These are phyloP conservation scores for Cryptococcus amylolentus DNA, from an alignment of 1,284 basidiomycete species.

Conservation along the genomic window DNA sequence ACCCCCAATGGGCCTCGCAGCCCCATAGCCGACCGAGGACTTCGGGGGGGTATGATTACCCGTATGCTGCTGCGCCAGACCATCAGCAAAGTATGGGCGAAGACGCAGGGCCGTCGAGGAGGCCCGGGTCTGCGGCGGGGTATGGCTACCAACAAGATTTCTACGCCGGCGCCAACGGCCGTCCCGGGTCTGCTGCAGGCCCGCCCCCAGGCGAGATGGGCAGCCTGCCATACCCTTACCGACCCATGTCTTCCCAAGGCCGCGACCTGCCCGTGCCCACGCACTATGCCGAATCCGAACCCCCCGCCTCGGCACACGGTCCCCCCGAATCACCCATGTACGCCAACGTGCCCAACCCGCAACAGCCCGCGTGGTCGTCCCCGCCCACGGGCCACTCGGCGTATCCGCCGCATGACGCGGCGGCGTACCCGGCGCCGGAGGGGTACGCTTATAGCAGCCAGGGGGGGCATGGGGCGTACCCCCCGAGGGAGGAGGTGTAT, in stretches of 20 bases:
- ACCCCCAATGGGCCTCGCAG: constrained; percentile 16
- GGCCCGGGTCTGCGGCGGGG: constrained; percentile 33
- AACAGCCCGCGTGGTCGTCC: constrained; percentile 29
- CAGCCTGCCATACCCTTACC: constrained; percentile 38
- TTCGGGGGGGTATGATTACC: neutral
- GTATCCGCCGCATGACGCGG: constrained; percentile 27
- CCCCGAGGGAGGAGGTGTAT: constrained; percentile 21
- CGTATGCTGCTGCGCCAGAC: neutral
- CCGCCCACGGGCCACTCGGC: constrained; percentile 29
- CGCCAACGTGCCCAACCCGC: constrained; percentile 12
- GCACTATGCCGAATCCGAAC: constrained; percentile 47
- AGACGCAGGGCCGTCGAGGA: constrained; percentile 36
- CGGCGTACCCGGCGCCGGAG: constrained; percentile 32
- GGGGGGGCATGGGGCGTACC: constrained; percentile 17
- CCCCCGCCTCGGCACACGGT: constrained; percentile 41
- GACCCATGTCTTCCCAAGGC: constrained; percentile 42
- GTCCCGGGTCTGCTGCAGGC: constrained; percentile 27
- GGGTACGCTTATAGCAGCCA: constrained; percentile 24
- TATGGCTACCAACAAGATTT: constrained; percentile 29
- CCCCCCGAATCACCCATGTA: constrained; percentile 46
- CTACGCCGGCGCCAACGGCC: constrained; percentile 24
- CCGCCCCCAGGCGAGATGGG: constrained; percentile 24
- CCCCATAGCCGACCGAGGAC: constrained; percentile 31
- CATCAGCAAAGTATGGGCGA: neutral
- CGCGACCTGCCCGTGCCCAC: constrained; percentile 36